These are phyloP conservation scores for Lathyrus tuberosus DNA, from an alignment of 306 rosid species.

Conservation along the genomic window DNA sequence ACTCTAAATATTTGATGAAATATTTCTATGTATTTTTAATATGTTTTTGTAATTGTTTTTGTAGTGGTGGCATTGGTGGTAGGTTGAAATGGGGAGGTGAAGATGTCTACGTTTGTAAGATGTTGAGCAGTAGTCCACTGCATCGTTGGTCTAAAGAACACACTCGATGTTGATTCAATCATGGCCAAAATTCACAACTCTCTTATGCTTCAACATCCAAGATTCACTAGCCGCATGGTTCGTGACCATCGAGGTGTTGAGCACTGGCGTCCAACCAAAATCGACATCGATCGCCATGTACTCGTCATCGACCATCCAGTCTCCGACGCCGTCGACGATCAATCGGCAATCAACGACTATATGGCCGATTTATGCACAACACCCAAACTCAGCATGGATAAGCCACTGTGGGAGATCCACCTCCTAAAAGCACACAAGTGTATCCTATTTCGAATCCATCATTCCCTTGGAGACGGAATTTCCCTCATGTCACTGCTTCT, in stretches of 20 bases:
- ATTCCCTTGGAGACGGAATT: conserved; percentile 81
- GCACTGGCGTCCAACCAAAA: conserved; percentile 70
- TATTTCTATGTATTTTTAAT: no score
- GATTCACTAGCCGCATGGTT: conserved; percentile 75
- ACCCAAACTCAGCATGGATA: conserved; percentile 45
- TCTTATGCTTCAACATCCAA: conserved; percentile 54
- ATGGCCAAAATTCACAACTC: conserved; percentile 49
- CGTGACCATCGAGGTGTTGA: conserved; percentile 60
- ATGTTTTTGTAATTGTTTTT: no score
- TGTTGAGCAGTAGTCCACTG: conserved; percentile 69
- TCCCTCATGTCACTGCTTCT: conserved; percentile 83
- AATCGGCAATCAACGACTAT: conserved; percentile 55
- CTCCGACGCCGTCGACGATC: not conserved
- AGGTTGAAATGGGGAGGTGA: no score
- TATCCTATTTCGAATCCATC: conserved; percentile 64
- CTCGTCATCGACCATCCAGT: conserved; percentile 37
- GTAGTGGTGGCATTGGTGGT: no score
- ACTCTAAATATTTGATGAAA: no score
- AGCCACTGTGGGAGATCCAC: conserved; percentile 92
- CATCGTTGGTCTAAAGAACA: conserved; percentile 59
- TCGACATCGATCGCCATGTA: conserved; percentile 61
- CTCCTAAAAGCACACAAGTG: conserved; percentile 65
- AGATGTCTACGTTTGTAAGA: no score
- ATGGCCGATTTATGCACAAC: conserved; percentile 51
- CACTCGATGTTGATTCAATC: conserved; percentile 46